Evolutionary conservation across 768 basidiomycete species (phyloP).

Genomic region (Wakefieldia striispora): DNA sequence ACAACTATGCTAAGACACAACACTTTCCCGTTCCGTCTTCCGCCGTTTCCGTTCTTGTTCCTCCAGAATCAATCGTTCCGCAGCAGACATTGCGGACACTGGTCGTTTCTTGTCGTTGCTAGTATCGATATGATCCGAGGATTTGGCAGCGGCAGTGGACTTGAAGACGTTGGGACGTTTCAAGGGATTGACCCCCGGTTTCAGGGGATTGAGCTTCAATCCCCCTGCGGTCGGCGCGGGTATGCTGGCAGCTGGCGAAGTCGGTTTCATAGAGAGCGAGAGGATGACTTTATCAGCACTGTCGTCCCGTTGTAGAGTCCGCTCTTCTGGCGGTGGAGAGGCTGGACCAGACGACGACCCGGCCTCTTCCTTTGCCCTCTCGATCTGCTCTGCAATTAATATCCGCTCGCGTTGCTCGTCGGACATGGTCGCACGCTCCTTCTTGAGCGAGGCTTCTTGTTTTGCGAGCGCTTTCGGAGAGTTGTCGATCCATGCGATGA

Average conservation of each 20-base stretch:
- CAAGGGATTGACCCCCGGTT: constrained; percentile 50
- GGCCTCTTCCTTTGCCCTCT: constrained; percentile 63
- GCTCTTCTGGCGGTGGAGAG: constrained; percentile 46
- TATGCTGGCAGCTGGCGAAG: constrained; percentile 25
- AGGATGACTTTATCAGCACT: constrained; percentile 71
- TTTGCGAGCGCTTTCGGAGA: constrained; percentile 92
- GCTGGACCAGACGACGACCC: constrained; percentile 31
- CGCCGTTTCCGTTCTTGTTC: constrained; percentile 88
- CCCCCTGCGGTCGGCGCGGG: constrained; percentile 36
- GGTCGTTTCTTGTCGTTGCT: constrained; percentile 59
- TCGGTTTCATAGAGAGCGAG: constrained; percentile 61
- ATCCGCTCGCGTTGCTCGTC: constrained; percentile 93
- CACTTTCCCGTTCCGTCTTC: constrained; percentile 57
- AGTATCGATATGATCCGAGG: constrained; percentile 28
- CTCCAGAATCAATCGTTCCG: constrained; percentile 84
- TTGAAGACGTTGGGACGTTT: constrained; percentile 80
- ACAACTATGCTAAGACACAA: constrained; percentile 11
- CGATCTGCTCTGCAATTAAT: constrained; percentile 91
- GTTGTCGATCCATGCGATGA: constrained; percentile 95
- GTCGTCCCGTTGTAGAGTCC: constrained; percentile 69
- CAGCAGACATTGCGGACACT: constrained; percentile 69
- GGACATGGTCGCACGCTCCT: constrained; percentile 86
- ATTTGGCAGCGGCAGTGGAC: constrained; percentile 36
- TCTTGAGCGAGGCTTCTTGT: constrained; percentile 83
- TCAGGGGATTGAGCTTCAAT: constrained; percentile 59